Conservation (phyloP, 2,329 filamentous ascomycete genomes). For the Coccinonectria pachysandricola region DNA sequence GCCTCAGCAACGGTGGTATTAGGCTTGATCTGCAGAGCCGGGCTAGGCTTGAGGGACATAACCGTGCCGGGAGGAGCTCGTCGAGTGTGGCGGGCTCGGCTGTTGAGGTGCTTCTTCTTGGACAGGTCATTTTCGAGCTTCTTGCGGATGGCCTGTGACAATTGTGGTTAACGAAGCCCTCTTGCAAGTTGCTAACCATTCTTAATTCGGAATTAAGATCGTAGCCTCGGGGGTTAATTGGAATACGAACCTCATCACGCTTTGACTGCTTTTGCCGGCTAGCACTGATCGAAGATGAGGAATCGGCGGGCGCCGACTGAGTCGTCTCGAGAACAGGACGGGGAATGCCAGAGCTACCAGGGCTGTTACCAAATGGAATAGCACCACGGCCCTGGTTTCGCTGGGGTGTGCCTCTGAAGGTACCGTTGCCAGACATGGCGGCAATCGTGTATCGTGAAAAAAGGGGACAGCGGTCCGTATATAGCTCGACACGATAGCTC, state of each 20-base stretch:
- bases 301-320: constrained; percentile 39
- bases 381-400: constrained; percentile 47
- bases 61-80: constrained; percentile 96
- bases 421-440: constrained; percentile 48
- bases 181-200: too few species aligned
- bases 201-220: constrained; percentile 8
- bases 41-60: constrained; percentile 87
- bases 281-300: constrained; percentile 67
- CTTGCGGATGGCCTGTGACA: constrained; percentile 79
- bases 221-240: constrained; percentile 1
- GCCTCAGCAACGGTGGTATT: constrained; percentile 89
- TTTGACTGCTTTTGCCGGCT: constrained; percentile 95
- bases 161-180: too few species aligned
- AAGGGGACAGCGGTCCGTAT: too few species aligned
- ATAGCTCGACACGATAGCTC: too few species aligned
- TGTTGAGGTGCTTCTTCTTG: constrained; percentile 83
- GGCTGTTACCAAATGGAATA: constrained; percentile 52
- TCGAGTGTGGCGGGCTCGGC: constrained; percentile 71
- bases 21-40: constrained; percentile 95
- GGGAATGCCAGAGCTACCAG: constrained; percentile 55
- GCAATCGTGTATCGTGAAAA: constrained; percentile 9
- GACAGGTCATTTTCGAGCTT: constrained; percentile 96
- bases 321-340: constrained; percentile 54
- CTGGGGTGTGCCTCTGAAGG: constrained; percentile 60
- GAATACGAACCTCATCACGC: constrained; percentile 79